Evolutionary conservation across 2,329 filamentous ascomycete species (phyloP), one percentile per base, ranked within the genome.

Genomic region (Colletotrichum sp.): DNA sequence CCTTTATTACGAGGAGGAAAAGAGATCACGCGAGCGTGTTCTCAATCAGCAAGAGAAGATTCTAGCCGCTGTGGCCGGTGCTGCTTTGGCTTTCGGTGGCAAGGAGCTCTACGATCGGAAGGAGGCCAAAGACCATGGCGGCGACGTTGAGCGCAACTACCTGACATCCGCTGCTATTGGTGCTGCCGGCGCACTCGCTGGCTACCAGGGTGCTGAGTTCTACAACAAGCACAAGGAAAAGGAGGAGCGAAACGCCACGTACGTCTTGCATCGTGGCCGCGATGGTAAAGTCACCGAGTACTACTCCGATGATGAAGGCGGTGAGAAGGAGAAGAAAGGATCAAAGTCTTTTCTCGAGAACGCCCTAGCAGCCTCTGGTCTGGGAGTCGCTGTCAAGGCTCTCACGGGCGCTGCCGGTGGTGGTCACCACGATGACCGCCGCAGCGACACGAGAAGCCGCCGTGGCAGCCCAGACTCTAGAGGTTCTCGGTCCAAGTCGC

Each of bases 101-200:
- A 93, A 94, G 83, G 92, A 94, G 81, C 83, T 93, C 6, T 93
- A 89, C 81, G 92, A 94, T 79, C 91, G 92, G 75, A 89, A 86
- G 78, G 90, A 93, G 79, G 90, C 88, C 76, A 89, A 87, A 78
- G 82, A 88, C 71, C 87, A 90, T 5, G 85, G 87, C 71, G 79
- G 78, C 68, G 86, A 89, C 1, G 83, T 92, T 34, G 85, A 92
- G 59, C 89, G 92, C 77, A 93, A 92, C 79, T 81, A 90, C 26
- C 85, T 92, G 18, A 88, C 89, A 32, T 90, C 91, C 13, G 91
- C 90, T 36, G 92, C 91, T 26, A 85, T 93, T 7, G 92, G 91
- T 26, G 92, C 91, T 21, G 91, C 91, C 62, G 92, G 92, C 30
- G 92, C 92, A 8, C 83, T 93, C 63, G 92, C 91, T 26, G 92